phyloP scores from a whole-genome alignment of 2,329 filamentous ascomycete species.

The Raffaelea ambrosiae region DNA sequence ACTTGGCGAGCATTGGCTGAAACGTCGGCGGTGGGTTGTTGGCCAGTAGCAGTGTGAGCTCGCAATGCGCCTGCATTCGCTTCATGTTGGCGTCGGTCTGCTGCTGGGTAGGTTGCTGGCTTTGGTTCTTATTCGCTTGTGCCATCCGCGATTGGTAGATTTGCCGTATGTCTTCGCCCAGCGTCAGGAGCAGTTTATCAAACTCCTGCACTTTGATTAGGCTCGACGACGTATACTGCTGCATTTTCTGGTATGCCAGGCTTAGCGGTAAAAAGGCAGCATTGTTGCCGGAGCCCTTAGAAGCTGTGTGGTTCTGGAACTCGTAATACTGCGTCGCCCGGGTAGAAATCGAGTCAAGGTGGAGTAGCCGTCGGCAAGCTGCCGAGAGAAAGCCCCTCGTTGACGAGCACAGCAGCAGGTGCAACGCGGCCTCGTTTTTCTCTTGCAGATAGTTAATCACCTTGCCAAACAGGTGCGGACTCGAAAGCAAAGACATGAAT shows the following conservation, averaged over 20 bases:
- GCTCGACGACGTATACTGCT: conserved; percentile 38
- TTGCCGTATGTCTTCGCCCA: conserved; percentile 41
- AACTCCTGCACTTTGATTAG: conserved; percentile 53
- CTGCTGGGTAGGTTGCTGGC: conserved; percentile 2
- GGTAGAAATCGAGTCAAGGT: conserved; percentile 42
- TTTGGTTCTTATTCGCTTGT: conserved; percentile 30
- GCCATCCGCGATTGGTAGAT: conserved; percentile 36
- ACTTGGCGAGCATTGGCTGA: conserved; percentile 50
- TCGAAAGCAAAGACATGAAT: conserved; percentile 42
- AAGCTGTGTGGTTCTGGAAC: conserved; percentile 24
- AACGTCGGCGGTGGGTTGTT: conserved; percentile 37
- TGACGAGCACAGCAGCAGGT: conserved; percentile 63
- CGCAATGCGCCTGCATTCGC: conserved; percentile 37
- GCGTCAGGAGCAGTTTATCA: conserved; percentile 47
- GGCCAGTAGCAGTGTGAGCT: conserved; percentile 43
- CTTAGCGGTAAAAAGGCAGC: conserved; percentile 34
- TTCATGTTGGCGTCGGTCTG: conserved; percentile 22
- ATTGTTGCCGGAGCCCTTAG: conserved; percentile 22
- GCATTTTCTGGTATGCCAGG: conserved; percentile 46
- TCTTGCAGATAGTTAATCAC: conserved; percentile 43
- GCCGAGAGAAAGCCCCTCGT: conserved; percentile 65
- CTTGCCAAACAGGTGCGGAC: conserved; percentile 34
- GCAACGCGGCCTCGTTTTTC: conserved; percentile 49
- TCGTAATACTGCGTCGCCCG: conserved; percentile 44
- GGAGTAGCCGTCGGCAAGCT: conserved; percentile 54